Conservation (phyloP, 2,329 filamentous ascomycete genomes). For the Fusarium scirpi region DNA sequence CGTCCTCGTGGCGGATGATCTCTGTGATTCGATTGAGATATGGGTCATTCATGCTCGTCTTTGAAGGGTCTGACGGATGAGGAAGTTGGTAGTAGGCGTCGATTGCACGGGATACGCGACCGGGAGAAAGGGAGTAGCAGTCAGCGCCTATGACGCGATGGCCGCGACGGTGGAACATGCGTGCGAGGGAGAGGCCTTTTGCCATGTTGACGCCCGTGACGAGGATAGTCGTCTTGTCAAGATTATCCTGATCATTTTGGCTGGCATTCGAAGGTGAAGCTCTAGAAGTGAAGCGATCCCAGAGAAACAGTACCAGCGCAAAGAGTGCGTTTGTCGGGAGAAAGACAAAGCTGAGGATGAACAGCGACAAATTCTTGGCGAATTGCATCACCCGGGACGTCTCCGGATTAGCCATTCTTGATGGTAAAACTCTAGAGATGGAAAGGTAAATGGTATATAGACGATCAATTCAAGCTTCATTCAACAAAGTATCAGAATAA, state of each 20-base stretch:
- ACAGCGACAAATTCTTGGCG: slow-evolving; percentile 29
- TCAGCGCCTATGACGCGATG: slow-evolving; percentile 81
- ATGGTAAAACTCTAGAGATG: background rate
- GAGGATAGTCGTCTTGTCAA: slow-evolving; percentile 64
- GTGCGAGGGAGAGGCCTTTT: slow-evolving; percentile 75
- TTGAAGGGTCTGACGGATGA: slow-evolving; percentile 39
- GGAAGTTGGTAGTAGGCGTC: slow-evolving; percentile 64
- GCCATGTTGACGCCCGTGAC: slow-evolving; percentile 80
- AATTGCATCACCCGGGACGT: slow-evolving; percentile 11
- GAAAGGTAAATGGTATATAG: background rate
- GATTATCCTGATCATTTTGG: background rate
- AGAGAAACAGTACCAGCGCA: slow-evolving; percentile 22
- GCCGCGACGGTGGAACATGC: slow-evolving; percentile 71
- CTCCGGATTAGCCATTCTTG: background rate
- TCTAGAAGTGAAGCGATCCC: background rate
- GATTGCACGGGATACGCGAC: slow-evolving; percentile 69
- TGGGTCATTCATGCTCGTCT: slow-evolving; percentile 48
- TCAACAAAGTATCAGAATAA: background rate
- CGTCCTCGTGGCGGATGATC: slow-evolving; percentile 69
- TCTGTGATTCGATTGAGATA: slow-evolving; percentile 70
- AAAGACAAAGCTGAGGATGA: slow-evolving; percentile 29
- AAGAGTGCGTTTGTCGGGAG: slow-evolving; percentile 8
- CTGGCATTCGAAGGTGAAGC: background rate
- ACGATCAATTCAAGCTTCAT: slow-evolving; percentile 7
- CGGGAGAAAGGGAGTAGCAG: slow-evolving; percentile 64